A percentile compares a stretch with the other conserved stretches of the same genome.
phyloP scores from a whole-genome alignment of 2,329 filamentous ascomycete species.

The Epichloe typhina region DNA sequence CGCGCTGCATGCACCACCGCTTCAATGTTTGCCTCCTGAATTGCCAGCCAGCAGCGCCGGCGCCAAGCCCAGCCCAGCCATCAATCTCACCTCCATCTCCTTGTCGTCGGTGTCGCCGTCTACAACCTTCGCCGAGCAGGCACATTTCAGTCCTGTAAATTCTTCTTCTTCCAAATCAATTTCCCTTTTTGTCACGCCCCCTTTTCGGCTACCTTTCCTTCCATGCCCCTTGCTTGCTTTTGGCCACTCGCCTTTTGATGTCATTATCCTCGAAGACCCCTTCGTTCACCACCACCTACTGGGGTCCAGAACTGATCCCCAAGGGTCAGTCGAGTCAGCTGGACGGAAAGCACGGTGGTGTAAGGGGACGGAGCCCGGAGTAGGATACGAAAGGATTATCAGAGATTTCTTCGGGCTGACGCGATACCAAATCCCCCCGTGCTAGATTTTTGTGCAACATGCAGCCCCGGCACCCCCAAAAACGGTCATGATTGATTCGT shows the following conservation, averaged over 20 bases:
- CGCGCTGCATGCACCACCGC: not conserved
- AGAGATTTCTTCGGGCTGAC: not conserved
- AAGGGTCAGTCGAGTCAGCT: not conserved
- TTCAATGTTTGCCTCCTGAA: not conserved
- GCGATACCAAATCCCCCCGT: not conserved
- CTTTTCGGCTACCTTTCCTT: not conserved
- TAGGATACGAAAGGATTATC: too few relatives aligned
- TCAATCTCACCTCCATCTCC: not conserved
- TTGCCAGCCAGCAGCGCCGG: not conserved
- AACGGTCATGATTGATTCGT: not conserved
- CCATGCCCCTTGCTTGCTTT: not conserved
- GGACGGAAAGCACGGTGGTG: not conserved
- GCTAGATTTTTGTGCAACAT: not conserved
- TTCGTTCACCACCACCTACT: not conserved
- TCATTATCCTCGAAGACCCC: not conserved
- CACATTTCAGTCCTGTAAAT: not conserved
- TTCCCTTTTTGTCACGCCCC: not conserved
- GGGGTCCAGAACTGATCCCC: not conserved
- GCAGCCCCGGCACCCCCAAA: not conserved
- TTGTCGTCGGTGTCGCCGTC: not conserved
- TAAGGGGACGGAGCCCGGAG: not conserved
- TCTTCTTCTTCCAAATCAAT: not conserved
- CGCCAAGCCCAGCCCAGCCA: not conserved
- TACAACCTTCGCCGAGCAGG: not conserved
- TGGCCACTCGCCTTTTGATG: not conserved